These are phyloP conservation scores for Aurifilum marmelostoma DNA, from an alignment of 2,329 filamentous ascomycete species.

Conservation along the genomic window DNA sequence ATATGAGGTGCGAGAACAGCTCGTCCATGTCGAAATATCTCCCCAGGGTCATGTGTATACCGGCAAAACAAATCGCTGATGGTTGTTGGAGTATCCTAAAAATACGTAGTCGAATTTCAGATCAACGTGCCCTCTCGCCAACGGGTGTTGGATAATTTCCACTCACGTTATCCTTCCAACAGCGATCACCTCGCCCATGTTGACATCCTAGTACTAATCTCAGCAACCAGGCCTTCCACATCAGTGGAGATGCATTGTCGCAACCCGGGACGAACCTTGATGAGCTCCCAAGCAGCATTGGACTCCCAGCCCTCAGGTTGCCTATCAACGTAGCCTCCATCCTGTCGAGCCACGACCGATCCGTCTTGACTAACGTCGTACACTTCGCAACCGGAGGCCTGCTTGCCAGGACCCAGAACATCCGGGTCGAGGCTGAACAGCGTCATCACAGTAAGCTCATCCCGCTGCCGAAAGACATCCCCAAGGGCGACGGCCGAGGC, in stretches of 20 bases:
- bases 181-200: conserved; percentile 41
- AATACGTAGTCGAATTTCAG: conserved; percentile 4
- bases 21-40: conserved; percentile 66
- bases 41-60: conserved; percentile 61
- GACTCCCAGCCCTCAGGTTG: conserved; percentile 44
- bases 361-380: conserved; percentile 58
- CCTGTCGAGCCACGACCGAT: conserved; percentile 42
- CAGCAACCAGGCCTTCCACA: background rate
- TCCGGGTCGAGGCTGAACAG: conserved; percentile 37
- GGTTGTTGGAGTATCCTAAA: conserved; percentile 64
- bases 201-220: conserved; percentile 36
- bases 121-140: conserved; percentile 4
- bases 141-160: no score
- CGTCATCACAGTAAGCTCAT: conserved; percentile 39
- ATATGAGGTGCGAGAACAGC: conserved; percentile 57
- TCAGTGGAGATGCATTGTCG: background rate
- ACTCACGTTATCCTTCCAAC: conserved; percentile 62
- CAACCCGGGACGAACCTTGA: conserved; percentile 33
- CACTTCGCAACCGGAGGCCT: conserved; percentile 56
- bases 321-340: conserved; percentile 43
- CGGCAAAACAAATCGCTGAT: conserved; percentile 61
- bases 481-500: conserved; percentile 38
- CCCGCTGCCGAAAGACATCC: conserved; percentile 39
- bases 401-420: conserved; percentile 36
- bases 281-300: conserved; percentile 46